Evolutionary conservation across 257 asterid genomes (phyloP).

Genomic region (Gentiana straminea): DNA sequence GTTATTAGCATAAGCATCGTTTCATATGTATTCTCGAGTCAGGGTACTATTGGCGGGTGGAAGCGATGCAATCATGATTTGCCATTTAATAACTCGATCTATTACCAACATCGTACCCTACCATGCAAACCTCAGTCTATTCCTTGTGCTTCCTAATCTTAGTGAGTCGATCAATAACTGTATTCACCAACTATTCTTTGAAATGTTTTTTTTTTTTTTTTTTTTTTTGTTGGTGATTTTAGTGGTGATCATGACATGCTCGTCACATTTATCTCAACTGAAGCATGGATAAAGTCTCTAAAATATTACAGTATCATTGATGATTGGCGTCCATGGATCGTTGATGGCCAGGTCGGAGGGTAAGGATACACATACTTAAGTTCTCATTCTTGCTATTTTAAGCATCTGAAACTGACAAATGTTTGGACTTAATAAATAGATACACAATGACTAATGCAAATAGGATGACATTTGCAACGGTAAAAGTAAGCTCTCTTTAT

Average conservation of each 20-base stretch:
- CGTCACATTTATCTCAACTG: conserved; percentile 26
- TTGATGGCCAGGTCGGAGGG: conserved; percentile 33
- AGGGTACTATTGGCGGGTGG: conserved; percentile 25
- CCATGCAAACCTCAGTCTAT: conserved; percentile 20
- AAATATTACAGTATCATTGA: conserved; percentile 21
- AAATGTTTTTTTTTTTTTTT: no score
- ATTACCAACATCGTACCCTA: conserved; percentile 1
- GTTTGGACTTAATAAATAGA: neutral
- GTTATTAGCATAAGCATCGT: no score
- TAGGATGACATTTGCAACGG: neutral
- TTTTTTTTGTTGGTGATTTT: no score
- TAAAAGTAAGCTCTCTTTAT: no score
- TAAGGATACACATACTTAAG: neutral
- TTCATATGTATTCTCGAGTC: neutral
- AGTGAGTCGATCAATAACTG: no score
- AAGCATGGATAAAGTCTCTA: conserved; percentile 37
- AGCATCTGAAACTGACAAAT: no score
- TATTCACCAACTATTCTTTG: no score
- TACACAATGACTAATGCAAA: conserved; percentile 28
- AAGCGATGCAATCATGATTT: conserved; percentile 2
- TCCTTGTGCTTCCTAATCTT: no score
- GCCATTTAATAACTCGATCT: neutral
- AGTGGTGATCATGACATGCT: conserved; percentile 32
- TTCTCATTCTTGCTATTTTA: no score
- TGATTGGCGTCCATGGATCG: conserved; percentile 38